phyloP scores from a whole-genome alignment of 1,284 basidiomycete species.

The Pseudozyma tsukubaensis region DNA sequence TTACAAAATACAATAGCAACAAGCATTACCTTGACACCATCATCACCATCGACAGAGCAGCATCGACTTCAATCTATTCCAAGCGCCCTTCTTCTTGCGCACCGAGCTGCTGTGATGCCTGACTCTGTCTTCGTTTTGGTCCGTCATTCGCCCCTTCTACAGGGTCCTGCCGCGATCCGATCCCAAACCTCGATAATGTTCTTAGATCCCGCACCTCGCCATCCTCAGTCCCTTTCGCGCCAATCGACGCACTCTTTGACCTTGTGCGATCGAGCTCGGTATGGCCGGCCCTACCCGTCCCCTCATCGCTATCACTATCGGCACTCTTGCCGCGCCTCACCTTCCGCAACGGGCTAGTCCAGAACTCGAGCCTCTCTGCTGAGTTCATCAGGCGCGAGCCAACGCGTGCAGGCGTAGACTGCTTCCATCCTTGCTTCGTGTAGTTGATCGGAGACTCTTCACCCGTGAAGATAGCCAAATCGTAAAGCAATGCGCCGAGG shows the following conservation, averaged over 20 bases:
- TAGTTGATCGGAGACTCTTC: slow-evolving; percentile 65
- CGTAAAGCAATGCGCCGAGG: slow-evolving; percentile 68
- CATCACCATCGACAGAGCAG: background rate
- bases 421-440: slow-evolving; percentile 30
- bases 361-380: slow-evolving; percentile 15
- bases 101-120: slow-evolving; percentile 18
- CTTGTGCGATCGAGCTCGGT: background rate
- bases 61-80: background rate
- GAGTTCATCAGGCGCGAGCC: slow-evolving; percentile 21
- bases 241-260: background rate
- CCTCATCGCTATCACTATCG: background rate
- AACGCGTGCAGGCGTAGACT: slow-evolving; percentile 26
- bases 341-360: background rate
- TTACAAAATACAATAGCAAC: too few species aligned
- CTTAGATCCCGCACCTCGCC: too few species aligned
- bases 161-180: background rate
- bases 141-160: background rate
- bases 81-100: slow-evolving; percentile 26
- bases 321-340: background rate
- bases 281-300: background rate
- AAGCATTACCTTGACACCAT: background rate
- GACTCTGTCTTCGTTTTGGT: slow-evolving; percentile 7
- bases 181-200: too few species aligned
- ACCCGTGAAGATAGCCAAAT: slow-evolving; percentile 68
- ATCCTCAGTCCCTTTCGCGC: background rate